Conservation (phyloP, 768 basidiomycete genomes). For the Kwoniella heveanensis region DNA sequence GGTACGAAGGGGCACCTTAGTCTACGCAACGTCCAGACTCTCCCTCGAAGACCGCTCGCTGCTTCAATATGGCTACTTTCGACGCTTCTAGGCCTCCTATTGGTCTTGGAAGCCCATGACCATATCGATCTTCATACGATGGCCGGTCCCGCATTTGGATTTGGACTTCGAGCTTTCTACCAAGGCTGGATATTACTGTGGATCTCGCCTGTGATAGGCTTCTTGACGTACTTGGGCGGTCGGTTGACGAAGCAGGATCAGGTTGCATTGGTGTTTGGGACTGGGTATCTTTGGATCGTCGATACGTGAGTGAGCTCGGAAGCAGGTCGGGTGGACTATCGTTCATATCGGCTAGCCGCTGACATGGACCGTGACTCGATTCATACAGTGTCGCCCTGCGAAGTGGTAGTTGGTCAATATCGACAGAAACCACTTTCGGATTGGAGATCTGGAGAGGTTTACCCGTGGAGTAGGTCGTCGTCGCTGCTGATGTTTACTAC, state of each 20-base stretch:
- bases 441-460: slow-evolving; percentile 43
- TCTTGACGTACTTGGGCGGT: slow-evolving; percentile 47
- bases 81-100: slow-evolving; percentile 18
- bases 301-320: slow-evolving; percentile 55
- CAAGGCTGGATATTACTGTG: slow-evolving; percentile 52
- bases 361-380: too few relatives aligned
- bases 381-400: slow-evolving; percentile 43
- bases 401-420: slow-evolving; percentile 47
- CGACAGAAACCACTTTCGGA: slow-evolving; percentile 34
- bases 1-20: background rate
- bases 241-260: slow-evolving; percentile 20
- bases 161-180: slow-evolving; percentile 47
- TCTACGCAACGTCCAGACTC: slow-evolving; percentile 35
- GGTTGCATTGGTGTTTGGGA: slow-evolving; percentile 25
- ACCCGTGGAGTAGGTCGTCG: slow-evolving; percentile 49
- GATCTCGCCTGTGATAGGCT: slow-evolving; percentile 50
- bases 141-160: background rate
- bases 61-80: slow-evolving; percentile 32
- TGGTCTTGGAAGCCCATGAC: slow-evolving; percentile 37
- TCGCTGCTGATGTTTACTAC: too few relatives aligned
- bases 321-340: too few relatives aligned
- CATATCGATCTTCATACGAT: slow-evolving; percentile 4
- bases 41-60: slow-evolving; percentile 31
- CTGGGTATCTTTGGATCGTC: slow-evolving; percentile 41
- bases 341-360: too few relatives aligned